A percentile compares a stretch with the other conserved stretches of the same genome.
Conservation (phyloP, 176 grass and related monocot species). For the Pontederia crassipes region DNA sequence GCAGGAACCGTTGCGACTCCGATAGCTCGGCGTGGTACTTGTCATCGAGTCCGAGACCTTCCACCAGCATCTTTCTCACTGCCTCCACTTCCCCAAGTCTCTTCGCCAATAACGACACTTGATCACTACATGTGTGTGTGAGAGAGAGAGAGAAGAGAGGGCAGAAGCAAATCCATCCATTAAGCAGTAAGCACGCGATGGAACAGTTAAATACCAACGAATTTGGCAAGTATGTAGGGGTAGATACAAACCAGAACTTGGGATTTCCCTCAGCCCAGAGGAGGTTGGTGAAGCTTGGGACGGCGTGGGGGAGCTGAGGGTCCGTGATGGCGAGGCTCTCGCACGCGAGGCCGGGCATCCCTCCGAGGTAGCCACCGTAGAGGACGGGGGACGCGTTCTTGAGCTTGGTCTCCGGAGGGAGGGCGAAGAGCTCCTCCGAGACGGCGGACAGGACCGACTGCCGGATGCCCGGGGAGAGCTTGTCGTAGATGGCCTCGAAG, state of each 20-base stretch:
- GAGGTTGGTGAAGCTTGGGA: not conserved
- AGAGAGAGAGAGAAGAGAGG: not conserved
- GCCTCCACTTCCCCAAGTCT: not conserved
- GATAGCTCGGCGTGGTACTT: not conserved
- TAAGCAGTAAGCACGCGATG: not conserved
- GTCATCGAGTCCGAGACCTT: not conserved
- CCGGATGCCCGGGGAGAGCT: not conserved
- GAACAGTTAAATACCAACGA: not conserved
- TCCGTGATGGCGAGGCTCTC: constrained; percentile 13
- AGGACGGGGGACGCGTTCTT: not conserved
- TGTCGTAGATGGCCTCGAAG: constrained; percentile 9
- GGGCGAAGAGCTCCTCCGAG: constrained; percentile 7
- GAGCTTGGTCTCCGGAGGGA: constrained; percentile 3
- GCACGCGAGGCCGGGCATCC: constrained; percentile 2
- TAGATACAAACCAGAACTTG: not conserved
- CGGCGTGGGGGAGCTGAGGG: not conserved
- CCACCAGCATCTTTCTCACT: constrained; percentile 12
- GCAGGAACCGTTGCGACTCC: not conserved
- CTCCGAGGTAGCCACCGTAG: constrained; percentile 10
- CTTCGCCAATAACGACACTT: not conserved
- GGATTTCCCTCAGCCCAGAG: constrained; percentile 4
- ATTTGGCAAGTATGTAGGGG: not conserved
- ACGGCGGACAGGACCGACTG: not conserved
- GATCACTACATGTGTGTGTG: not conserved
- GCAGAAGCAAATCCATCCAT: not conserved